phyloP scores from a whole-genome alignment of 768 basidiomycete species.

The Lactarius vividus region DNA sequence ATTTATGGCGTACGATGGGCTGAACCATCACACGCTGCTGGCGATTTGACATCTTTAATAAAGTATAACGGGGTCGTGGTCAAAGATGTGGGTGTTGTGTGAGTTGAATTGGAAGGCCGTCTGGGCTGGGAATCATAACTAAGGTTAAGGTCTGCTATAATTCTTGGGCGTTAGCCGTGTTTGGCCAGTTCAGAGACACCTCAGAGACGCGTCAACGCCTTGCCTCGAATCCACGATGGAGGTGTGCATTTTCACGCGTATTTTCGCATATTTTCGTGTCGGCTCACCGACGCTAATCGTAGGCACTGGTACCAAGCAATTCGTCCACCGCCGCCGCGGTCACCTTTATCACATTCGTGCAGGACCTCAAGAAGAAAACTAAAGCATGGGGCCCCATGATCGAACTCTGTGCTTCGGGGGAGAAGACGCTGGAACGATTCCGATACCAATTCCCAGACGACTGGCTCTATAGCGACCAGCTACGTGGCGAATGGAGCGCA shows the following conservation, averaged over 20 bases:
- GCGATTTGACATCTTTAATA: conserved; percentile 77
- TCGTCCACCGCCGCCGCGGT: conserved; percentile 98
- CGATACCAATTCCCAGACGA: conserved; percentile 95
- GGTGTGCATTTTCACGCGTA: conserved; percentile 28
- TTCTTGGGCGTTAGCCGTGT: neutral
- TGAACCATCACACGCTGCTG: conserved; percentile 99
- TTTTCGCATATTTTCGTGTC: conserved; percentile 14
- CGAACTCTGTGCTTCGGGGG: conserved; percentile 89
- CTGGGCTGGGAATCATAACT: neutral
- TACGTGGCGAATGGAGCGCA: conserved; percentile 97
- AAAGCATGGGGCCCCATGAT: conserved; percentile 97
- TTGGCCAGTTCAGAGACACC: conserved; percentile 22
- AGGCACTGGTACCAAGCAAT: conserved; percentile 63
- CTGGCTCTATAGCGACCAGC: conserved; percentile 98
- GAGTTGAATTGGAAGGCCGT: neutral
- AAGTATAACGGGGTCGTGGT: neutral
- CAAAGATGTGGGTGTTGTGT: neutral
- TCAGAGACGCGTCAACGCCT: conserved; percentile 24
- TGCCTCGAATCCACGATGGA: conserved; percentile 34
- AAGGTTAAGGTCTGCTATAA: conserved; percentile 22
- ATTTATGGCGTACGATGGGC: conserved; percentile 77
- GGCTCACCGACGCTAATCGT: neutral
- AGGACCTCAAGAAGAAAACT: conserved; percentile 96
- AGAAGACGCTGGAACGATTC: conserved; percentile 96
- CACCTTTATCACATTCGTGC: conserved; percentile 98